These are phyloP conservation scores for Corylus americana DNA, from an alignment of 306 rosid species.

Conservation along the genomic window DNA sequence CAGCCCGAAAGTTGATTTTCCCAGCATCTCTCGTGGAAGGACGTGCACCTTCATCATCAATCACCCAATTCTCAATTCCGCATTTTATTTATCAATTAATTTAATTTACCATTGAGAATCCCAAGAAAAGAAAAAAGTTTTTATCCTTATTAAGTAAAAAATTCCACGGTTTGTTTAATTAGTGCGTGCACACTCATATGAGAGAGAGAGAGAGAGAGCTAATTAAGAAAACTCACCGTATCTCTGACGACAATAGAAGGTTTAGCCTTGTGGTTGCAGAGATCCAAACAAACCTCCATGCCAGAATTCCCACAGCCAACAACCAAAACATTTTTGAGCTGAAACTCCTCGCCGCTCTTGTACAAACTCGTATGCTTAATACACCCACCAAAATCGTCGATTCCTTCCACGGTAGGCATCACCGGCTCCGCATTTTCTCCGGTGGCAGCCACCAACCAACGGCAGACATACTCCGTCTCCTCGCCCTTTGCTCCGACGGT, in stretches of 20 bases:
- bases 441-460: slow-evolving; percentile 79
- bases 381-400: slow-evolving; percentile 44
- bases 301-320: slow-evolving; percentile 97
- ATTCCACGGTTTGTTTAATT: no score
- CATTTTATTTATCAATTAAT: no score
- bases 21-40: slow-evolving; percentile 98
- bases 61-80: no score
- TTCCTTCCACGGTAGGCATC: slow-evolving; percentile 59
- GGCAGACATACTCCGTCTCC: slow-evolving; percentile 53
- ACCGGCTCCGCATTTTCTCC: slow-evolving; percentile 92
- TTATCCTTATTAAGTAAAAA: no score
- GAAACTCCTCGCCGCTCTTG: slow-evolving; percentile 64
- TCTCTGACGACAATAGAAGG: slow-evolving; percentile 84
- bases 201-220: neutral
- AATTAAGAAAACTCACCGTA: slow-evolving; percentile 45
- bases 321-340: slow-evolving; percentile 67
- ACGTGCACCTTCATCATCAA: slow-evolving; percentile 75
- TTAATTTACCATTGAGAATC: no score
- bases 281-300: slow-evolving; percentile 93
- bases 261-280: slow-evolving; percentile 65
- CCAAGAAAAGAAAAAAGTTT: no score
- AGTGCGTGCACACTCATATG: neutral
- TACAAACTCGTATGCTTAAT: slow-evolving; percentile 72
- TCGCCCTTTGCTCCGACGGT: neutral
- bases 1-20: slow-evolving; percentile 98